Evolutionary conservation across 805 yeast species (phyloP), one percentile per base, ranked within the genome.

Genomic region (Metschnikowia cubensis): DNA sequence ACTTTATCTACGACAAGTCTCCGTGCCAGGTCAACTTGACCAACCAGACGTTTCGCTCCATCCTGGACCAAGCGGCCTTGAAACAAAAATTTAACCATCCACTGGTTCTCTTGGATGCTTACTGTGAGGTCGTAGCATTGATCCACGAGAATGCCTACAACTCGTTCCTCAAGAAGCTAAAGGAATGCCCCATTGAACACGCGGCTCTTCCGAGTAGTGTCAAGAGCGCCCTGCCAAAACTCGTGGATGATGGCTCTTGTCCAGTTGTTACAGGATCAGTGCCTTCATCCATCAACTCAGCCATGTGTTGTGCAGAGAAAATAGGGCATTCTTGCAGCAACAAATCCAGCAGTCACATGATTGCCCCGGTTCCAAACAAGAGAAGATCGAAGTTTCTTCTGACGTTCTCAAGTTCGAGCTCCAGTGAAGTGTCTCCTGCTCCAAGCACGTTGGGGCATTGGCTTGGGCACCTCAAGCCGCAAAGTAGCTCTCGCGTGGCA

Each of bases 11-110:
- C 11, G 67, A 65, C 13, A 70, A 76, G 48, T 68, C 84, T 1
- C 72, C 74, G 2, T 67, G 66, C 37, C 82, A 81, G 59, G 70
- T 81, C 51, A 81, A 80, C 59, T 54, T 81, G 21, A 75, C 82
- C 0, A 59, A 67, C 51, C 65, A 68, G 6, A 64, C 76, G 2
- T 67, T 62, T 51, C 60, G 66, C 14, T 55, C 57, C 11, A 58
- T 70, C 37, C 37, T 64, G 33, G 50, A 46, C 11, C 59, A 55
- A 18, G 48, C 60, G 25, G 42, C 49, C 10, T 18, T 34, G 10
- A 35, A 31, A 10, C 49, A 65, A 10, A 48, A 57, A 44, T 54
- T 69, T 11, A 71, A 67, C 42, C 52, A 52, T 22, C 75, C 74
- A 1, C 29, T 25, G 6, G 59, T 62, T 18, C 58, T 71, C 18